Conservation (phyloP, 371 early-diverging fungal species). For the Haplosporangium sp. region DNA sequence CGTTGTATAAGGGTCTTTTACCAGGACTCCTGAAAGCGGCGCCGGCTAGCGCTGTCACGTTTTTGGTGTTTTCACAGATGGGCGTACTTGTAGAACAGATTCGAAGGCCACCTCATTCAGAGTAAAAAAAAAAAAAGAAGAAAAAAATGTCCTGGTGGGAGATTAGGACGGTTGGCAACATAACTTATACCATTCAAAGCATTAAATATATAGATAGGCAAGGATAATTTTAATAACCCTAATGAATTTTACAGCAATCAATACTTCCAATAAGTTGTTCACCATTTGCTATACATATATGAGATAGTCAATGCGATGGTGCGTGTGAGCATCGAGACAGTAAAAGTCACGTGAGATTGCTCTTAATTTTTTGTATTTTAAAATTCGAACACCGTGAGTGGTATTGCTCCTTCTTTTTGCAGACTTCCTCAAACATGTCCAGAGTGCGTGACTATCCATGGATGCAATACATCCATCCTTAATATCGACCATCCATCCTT, state of each 20-base stretch:
- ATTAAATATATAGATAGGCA: background rate
- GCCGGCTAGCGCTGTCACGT: slow-evolving; percentile 88
- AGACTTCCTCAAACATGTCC: slow-evolving; percentile 45
- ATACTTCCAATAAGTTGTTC: background rate
- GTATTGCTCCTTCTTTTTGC: slow-evolving; percentile 39
- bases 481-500: slow-evolving; percentile 13
- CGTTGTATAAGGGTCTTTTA: slow-evolving; percentile 88
- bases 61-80: slow-evolving; percentile 72
- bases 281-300: too few relatives aligned
- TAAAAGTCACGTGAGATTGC: too few relatives aligned
- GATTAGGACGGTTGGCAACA: background rate
- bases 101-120: background rate
- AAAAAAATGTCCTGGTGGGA: too few relatives aligned
- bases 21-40: slow-evolving; percentile 91
- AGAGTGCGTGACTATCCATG: slow-evolving; percentile 42
- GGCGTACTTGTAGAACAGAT: slow-evolving; percentile 28
- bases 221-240: too few relatives aligned
- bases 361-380: background rate
- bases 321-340: too few relatives aligned
- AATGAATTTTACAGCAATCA: background rate
- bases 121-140: background rate
- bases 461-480: slow-evolving; percentile 12
- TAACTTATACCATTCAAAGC: slow-evolving; percentile 5
- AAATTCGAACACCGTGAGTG: background rate
- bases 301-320: too few relatives aligned